Evolutionary conservation across 2,329 filamentous ascomycete genomes (phyloP).

Genomic region (Botrytis sinoallii): DNA sequence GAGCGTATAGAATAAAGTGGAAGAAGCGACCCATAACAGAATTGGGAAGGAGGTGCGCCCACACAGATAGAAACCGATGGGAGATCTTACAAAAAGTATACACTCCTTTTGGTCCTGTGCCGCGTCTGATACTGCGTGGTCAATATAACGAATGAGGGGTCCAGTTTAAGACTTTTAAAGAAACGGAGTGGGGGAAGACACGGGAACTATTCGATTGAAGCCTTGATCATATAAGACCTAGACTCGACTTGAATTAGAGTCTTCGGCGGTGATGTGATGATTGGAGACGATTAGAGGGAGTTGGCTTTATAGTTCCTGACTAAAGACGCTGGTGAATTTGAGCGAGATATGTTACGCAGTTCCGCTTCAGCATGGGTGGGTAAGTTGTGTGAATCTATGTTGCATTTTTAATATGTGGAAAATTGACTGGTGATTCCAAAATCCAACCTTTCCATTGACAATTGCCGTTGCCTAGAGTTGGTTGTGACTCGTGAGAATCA

Average conservation of each 20-base stretch:
- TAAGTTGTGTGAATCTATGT: background rate
- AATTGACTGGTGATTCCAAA: background rate
- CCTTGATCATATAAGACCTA: slow-evolving; percentile 2
- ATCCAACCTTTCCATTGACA: background rate
- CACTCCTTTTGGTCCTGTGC: background rate
- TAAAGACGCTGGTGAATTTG: slow-evolving; percentile 2
- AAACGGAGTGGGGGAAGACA: slow-evolving; percentile 5
- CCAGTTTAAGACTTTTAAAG: background rate
- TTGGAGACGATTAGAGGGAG: background rate
- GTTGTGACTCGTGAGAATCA: background rate
- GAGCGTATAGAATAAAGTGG: background rate
- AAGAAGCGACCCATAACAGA: slow-evolving; percentile 5
- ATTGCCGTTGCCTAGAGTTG: background rate
- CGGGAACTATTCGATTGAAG: slow-evolving; percentile 1
- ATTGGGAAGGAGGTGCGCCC: slow-evolving; percentile 4
- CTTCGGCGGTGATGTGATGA: background rate
- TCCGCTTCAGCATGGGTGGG: background rate
- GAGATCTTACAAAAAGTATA: background rate
- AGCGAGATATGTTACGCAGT: slow-evolving; percentile 12
- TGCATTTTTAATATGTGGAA: background rate
- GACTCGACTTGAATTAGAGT: slow-evolving; percentile 7
- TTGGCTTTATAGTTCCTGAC: slow-evolving; percentile 5
- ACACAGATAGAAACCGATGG: slow-evolving; percentile 2
- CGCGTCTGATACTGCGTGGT: background rate
- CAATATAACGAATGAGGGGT: slow-evolving; percentile 10